Evolutionary conservation across 768 basidiomycete species (phyloP).

Genomic region (Pleurotus citrinopileatus): DNA sequence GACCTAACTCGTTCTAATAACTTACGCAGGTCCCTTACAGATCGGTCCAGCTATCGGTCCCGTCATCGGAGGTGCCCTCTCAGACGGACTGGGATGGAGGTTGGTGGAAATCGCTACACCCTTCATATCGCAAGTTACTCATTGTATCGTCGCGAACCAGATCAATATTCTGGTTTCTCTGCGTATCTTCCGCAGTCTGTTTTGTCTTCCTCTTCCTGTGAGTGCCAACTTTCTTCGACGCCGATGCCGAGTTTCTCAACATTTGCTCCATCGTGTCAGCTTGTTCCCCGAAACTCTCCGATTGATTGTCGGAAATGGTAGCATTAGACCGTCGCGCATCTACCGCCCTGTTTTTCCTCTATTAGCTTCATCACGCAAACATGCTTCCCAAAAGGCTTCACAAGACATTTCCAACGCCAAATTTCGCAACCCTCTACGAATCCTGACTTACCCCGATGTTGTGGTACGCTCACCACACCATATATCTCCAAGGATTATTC

Average conservation of each 20-base stretch:
- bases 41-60: constrained; percentile 61
- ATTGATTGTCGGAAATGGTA: constrained; percentile 53
- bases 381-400: constrained; percentile 17
- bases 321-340: constrained; percentile 41
- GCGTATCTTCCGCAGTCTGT: constrained; percentile 44
- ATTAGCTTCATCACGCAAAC: constrained; percentile 27
- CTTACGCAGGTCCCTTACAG: constrained; percentile 24
- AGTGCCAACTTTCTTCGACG: constrained; percentile 20
- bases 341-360: constrained; percentile 56
- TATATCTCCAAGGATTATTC: not conserved
- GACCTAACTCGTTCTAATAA: constrained; percentile 6
- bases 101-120: constrained; percentile 18
- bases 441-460: constrained; percentile 57
- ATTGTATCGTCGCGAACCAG: too few species aligned
- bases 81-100: constrained; percentile 65
- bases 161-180: constrained; percentile 64
- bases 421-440: constrained; percentile 51
- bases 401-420: constrained; percentile 31
- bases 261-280: constrained; percentile 35
- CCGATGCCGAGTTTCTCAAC: constrained; percentile 27
- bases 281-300: constrained; percentile 54
- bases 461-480: constrained; percentile 15
- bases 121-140: constrained; percentile 7
- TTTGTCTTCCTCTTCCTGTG: constrained; percentile 48
- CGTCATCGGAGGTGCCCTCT: constrained; percentile 56